A percentile compares a stretch with the other conserved stretches of the same genome.
These are phyloP conservation scores for Podaxis sp. DNA, from an alignment of 768 basidiomycete genomes.

Conservation along the genomic window DNA sequence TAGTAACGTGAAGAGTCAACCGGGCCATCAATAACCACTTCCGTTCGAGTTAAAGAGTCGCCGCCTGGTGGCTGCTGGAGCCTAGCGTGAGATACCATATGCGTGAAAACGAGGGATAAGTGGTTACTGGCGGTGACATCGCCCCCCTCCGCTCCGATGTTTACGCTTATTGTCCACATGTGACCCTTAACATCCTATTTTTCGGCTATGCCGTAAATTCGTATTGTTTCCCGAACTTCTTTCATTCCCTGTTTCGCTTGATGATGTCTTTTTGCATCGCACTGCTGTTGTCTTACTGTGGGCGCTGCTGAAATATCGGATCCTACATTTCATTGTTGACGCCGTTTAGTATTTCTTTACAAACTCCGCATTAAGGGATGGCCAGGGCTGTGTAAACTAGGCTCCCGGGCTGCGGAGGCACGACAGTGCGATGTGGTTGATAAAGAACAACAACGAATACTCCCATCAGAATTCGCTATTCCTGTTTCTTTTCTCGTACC, in stretches of 20 bases:
- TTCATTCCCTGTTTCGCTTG: not conserved
- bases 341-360: not conserved
- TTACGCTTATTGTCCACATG: conserved; percentile 31
- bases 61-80: conserved; percentile 20
- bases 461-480: conserved; percentile 8
- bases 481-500: not conserved
- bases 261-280: no score
- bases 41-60: conserved; percentile 22
- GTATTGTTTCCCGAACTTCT: not conserved
- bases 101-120: conserved; percentile 21
- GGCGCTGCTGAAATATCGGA: not conserved
- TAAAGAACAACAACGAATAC: not conserved
- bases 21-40: conserved; percentile 25
- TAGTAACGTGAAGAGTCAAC: conserved; percentile 21
- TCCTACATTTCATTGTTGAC: not conserved
- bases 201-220: not conserved
- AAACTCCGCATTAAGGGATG: not conserved
- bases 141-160: conserved; percentile 32
- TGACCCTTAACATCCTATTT: conserved; percentile 21
- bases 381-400: not conserved
- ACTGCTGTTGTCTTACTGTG: not conserved
- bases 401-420: not conserved
- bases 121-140: not conserved
- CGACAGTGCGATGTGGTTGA: not conserved
- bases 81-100: conserved; percentile 36